Conservation (phyloP, 2,329 filamentous ascomycete genomes). For the Huntiella omanensis region DNA sequence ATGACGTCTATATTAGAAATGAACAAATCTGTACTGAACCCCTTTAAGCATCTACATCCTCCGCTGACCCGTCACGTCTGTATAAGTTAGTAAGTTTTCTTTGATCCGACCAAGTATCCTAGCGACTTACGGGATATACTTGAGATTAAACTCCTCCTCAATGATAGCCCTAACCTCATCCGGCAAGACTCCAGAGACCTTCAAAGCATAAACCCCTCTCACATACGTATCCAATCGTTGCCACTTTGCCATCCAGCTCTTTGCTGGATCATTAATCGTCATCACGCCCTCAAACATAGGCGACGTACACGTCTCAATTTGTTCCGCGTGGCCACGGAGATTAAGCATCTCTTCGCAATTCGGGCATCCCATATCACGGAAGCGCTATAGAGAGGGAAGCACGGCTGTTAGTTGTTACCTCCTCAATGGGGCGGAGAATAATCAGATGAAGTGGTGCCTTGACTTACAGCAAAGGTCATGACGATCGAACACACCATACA, state of each 20-base stretch:
- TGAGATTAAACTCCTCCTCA: slow-evolving; percentile 43
- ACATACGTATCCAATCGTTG: slow-evolving; percentile 81
- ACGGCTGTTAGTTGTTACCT: not conserved
- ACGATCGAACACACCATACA: slow-evolving; percentile 99
- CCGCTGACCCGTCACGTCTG: slow-evolving; percentile 38
- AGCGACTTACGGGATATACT: slow-evolving; percentile 42
- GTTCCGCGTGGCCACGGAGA: slow-evolving; percentile 58
- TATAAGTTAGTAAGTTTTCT: not conserved
- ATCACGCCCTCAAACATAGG: slow-evolving; percentile 91
- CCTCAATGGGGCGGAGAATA: not conserved
- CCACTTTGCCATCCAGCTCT: slow-evolving; percentile 93
- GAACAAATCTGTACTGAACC: slow-evolving; percentile 1
- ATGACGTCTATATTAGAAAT: not conserved
- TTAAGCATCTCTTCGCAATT: slow-evolving; percentile 92
- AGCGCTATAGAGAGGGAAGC: slow-evolving; percentile 38
- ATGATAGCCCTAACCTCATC: slow-evolving; percentile 43
- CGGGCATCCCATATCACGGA: slow-evolving; percentile 73
- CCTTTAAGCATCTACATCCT: slow-evolving; percentile 27
- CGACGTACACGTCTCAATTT: slow-evolving; percentile 82
- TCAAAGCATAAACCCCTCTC: slow-evolving; percentile 78
- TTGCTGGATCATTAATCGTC: slow-evolving; percentile 60
- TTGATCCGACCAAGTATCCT: not conserved
- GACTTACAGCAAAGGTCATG: slow-evolving; percentile 53
- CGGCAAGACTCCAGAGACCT: slow-evolving; percentile 67
- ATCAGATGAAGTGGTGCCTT: slow-evolving; percentile 10